These are phyloP conservation scores for Phytophthora vignae DNA, from an alignment of 352 stramenopile genomes.

Conservation along the genomic window DNA sequence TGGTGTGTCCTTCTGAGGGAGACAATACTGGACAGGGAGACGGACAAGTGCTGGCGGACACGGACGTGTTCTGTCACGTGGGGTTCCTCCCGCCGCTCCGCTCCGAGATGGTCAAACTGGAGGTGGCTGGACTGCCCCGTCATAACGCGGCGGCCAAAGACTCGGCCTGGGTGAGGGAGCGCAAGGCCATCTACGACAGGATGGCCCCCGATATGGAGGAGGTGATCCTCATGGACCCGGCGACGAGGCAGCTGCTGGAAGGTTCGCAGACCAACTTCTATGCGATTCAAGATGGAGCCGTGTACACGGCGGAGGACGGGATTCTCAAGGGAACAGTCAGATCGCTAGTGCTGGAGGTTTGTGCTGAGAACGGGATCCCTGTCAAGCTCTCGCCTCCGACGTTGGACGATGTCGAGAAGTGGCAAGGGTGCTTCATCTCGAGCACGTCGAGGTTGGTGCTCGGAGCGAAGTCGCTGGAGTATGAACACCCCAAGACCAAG, in stretches of 20 bases:
- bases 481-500: conserved; percentile 47
- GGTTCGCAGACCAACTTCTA: conserved; percentile 91
- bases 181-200: conserved; percentile 77
- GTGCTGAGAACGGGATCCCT: conserved; percentile 55
- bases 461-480: conserved; percentile 59
- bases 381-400: conserved; percentile 61
- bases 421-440: conserved; percentile 86
- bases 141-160: conserved; percentile 82
- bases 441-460: conserved; percentile 86
- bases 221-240: conserved; percentile 86
- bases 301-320: conserved; percentile 74
- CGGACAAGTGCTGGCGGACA: conserved; percentile 33
- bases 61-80: conserved; percentile 80
- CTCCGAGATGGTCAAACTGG: conserved; percentile 70
- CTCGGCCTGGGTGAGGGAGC: conserved; percentile 77
- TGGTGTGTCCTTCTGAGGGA: conserved; percentile 58
- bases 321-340: conserved; percentile 86
- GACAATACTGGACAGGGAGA: conserved; percentile 9
- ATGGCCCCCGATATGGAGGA: conserved; percentile 77
- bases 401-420: conserved; percentile 63
- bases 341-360: conserved; percentile 76
- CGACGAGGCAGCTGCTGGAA: conserved; percentile 64
- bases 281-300: conserved; percentile 52
- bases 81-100: conserved; percentile 70
- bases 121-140: conserved; percentile 71